Conservation (phyloP, 78 protist species). For the Dictyostelium intermedium region DNA sequence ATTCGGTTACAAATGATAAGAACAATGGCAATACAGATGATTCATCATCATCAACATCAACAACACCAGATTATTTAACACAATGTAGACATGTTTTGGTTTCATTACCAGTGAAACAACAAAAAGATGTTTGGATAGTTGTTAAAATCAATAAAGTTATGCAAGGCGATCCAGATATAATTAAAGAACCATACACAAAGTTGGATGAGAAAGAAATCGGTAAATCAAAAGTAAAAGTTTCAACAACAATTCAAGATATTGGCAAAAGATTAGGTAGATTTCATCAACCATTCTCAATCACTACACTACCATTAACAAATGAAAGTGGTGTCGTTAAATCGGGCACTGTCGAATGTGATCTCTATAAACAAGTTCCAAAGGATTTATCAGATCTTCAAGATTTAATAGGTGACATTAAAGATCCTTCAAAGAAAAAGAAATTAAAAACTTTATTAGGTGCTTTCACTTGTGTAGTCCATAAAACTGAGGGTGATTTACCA, state of each 20-base stretch:
- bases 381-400: constrained; percentile 42
- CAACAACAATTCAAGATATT: constrained; percentile 14
- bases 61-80: constrained; percentile 16
- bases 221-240: constrained; percentile 30
- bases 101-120: constrained; percentile 42
- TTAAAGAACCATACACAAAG: constrained; percentile 34
- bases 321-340: constrained; percentile 20
- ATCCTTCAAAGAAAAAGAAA: constrained; percentile 44
- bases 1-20: not conserved
- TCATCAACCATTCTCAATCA: constrained; percentile 21
- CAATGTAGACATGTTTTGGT: constrained; percentile 55
- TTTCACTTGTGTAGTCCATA: constrained; percentile 8
- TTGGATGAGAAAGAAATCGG: constrained; percentile 40
- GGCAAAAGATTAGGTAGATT: constrained; percentile 45
- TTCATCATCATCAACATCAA: not conserved
- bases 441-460: constrained; percentile 39
- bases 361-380: constrained; percentile 31
- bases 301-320: constrained; percentile 23
- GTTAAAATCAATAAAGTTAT: constrained; percentile 44
- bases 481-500: constrained; percentile 47
- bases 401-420: constrained; percentile 26
- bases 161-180: constrained; percentile 71
- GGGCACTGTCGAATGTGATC: not conserved
- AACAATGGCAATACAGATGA: not conserved
- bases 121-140: constrained; percentile 50